Evolutionary conservation across 768 basidiomycete species (phyloP).

Genomic region (Trametes elegans): DNA sequence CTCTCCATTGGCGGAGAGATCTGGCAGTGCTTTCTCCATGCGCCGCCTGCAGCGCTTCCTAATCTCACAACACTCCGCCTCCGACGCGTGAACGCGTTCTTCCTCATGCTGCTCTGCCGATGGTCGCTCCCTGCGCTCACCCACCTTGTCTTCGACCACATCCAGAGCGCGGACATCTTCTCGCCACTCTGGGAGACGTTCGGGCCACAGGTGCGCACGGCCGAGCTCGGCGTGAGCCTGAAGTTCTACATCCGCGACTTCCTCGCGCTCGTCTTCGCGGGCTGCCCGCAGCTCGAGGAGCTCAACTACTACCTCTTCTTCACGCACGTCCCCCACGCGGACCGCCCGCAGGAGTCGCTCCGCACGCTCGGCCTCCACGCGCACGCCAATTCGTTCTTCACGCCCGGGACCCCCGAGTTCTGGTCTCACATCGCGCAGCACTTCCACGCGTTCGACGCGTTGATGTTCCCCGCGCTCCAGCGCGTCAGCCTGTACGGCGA

Average conservation of each 20-base stretch:
- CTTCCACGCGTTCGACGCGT: slow-evolving; percentile 42
- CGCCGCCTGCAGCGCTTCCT: slow-evolving; percentile 38
- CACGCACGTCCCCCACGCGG: slow-evolving; percentile 18
- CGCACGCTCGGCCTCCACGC: slow-evolving; percentile 51
- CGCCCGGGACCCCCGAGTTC: slow-evolving; percentile 31
- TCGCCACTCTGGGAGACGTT: slow-evolving; percentile 48
- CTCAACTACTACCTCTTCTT: slow-evolving; percentile 48
- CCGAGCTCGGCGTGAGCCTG: slow-evolving; percentile 59
- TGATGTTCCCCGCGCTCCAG: slow-evolving; percentile 44
- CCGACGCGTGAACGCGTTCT: slow-evolving; percentile 43
- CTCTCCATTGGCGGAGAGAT: slow-evolving; percentile 52
- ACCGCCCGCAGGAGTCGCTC: slow-evolving; percentile 31
- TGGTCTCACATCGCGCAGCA: slow-evolving; percentile 48
- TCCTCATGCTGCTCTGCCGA: slow-evolving; percentile 45
- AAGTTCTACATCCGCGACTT: slow-evolving; percentile 52
- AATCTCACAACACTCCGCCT: slow-evolving; percentile 54
- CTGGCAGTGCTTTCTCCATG: slow-evolving; percentile 26
- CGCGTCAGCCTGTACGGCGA: slow-evolving; percentile 50
- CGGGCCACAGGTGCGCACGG: slow-evolving; percentile 47
- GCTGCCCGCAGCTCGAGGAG: slow-evolving; percentile 45
- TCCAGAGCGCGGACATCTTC: slow-evolving; percentile 35
- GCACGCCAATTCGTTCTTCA: slow-evolving; percentile 42
- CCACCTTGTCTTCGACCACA: slow-evolving; percentile 51
- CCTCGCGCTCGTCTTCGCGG: slow-evolving; percentile 44
- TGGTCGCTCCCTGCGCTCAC: slow-evolving; percentile 57